Conservation (phyloP, 768 basidiomycete species). For the Kwoniella pini region DNA sequence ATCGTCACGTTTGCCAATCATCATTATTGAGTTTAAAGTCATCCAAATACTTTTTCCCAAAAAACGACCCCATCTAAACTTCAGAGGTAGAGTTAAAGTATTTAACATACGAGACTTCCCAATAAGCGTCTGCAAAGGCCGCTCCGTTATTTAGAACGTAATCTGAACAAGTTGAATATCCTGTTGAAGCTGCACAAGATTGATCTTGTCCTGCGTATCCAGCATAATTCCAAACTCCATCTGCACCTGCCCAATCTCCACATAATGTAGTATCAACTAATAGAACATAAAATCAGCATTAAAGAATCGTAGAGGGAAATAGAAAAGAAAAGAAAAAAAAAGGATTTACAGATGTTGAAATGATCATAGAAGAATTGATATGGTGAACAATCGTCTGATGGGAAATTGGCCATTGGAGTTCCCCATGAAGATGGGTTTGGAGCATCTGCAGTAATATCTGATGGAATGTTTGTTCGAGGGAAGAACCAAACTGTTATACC, state of each 20-base stretch:
- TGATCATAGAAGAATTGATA: slow-evolving; percentile 77
- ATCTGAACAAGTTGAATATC: slow-evolving; percentile 73
- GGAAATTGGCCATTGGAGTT: slow-evolving; percentile 73
- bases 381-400: slow-evolving; percentile 71
- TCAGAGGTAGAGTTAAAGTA: slow-evolving; percentile 53
- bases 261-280: slow-evolving; percentile 52
- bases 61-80: slow-evolving; percentile 28
- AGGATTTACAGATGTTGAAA: slow-evolving; percentile 58
- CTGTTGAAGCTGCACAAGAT: slow-evolving; percentile 81
- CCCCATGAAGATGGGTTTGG: slow-evolving; percentile 80
- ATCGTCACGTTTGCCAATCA: slow-evolving; percentile 8
- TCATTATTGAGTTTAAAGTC: not conserved
- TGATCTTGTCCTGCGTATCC: slow-evolving; percentile 76
- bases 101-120: slow-evolving; percentile 54
- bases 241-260: slow-evolving; percentile 80
- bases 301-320: not conserved
- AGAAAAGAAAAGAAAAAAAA: not conserved
- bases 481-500: slow-evolving; percentile 85
- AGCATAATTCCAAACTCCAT: slow-evolving; percentile 71
- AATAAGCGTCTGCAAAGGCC: slow-evolving; percentile 50
- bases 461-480: slow-evolving; percentile 67
- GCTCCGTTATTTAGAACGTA: slow-evolving; percentile 72
- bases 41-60: not conserved
- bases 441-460: slow-evolving; percentile 70
- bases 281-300: not conserved